Evolutionary conservation across 1,284 basidiomycete species (phyloP).

Genomic region (Trichosporon sp.): DNA sequence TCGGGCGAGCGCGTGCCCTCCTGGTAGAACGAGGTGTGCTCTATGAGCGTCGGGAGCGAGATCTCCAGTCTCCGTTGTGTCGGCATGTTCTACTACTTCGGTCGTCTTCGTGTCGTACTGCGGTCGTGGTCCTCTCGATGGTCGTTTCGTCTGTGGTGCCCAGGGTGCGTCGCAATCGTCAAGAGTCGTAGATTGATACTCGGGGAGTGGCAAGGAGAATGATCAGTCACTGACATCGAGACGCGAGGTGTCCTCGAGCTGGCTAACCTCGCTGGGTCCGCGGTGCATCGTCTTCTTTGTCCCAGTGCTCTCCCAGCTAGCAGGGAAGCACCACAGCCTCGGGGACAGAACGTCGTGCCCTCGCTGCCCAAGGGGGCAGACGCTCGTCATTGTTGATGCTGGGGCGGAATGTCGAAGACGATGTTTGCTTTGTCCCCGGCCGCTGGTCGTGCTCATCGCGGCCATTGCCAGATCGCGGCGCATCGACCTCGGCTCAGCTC

Average conservation of each 20-base stretch:
- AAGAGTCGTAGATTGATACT: too few species aligned
- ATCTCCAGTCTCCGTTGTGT: neutral
- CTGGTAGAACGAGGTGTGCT: slow-evolving; percentile 1
- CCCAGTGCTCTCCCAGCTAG: neutral
- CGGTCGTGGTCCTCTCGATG: too few species aligned
- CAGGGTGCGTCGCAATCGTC: neutral
- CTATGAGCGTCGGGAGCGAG: neutral
- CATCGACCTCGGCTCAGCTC: neutral
- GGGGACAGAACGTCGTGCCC: too few species aligned
- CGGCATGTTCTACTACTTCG: neutral
- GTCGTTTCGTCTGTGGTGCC: too few species aligned
- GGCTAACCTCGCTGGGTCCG: neutral
- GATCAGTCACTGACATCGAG: neutral
- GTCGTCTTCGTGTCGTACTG: neutral
- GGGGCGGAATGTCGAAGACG: neutral
- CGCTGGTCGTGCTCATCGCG: neutral
- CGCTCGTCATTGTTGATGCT: neutral
- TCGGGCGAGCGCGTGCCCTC: neutral
- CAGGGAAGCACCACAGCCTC: neutral
- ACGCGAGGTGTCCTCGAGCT: neutral
- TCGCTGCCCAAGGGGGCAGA: too few species aligned
- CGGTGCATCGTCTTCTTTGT: neutral
- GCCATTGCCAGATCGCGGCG: neutral
- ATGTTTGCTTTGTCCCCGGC: neutral
- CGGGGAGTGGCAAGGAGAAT: neutral